Base-by-base conservation (phyloP, 352 stramenopile species). In the Pythium aquatile region DNA sequence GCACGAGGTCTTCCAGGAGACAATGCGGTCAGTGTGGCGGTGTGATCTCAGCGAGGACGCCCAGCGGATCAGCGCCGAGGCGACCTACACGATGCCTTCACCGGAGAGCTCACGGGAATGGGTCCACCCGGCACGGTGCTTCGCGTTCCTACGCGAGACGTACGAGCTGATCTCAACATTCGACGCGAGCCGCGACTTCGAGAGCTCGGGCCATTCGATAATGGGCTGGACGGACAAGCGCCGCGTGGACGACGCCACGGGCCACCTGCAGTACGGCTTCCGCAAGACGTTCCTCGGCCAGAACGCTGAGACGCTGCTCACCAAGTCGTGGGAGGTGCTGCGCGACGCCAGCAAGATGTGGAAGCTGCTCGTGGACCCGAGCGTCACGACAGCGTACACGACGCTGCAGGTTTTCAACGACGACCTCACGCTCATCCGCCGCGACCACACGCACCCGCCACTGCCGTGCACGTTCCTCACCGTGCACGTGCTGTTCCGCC, bases 111-210 rank as follows among this genome's bases (percentile, higher is more conserved):
- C 44, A 0, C 44, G 44, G 24, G 66, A 68, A 24, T 68, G 47
- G 59, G 42, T 72, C 32, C 48, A 64, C n/a, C 55, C 61, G 5
- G 48, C 66, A 17, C 55, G 57, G 14, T 69, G 66, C 52, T 73
- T 88, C 58, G 76, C 74, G n/a, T 70, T 86, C 51, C 65, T 90
- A 20, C 79, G 74, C 16, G 78, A 90, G 51, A 81, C 76, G 33
- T 83, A 83, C 56, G 72, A 82, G 40, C 66, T 75, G n/a, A 85
- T 88, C 39, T 68, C 63, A 24, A 62, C 35, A 2, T 73, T 69
- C 49, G 61, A 73, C 14, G 17, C 32, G 42, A 64, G 42, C 46
- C 55, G 51, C 17, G 20, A 58, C 26, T 66, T 48, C 54, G 57
- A 65, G 33, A 58, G 61, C 2, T 64, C 61, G 2, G 66, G 66